Base-by-base conservation (phyloP, 768 basidiomycete species). In the Macrocybe gigantea region DNA sequence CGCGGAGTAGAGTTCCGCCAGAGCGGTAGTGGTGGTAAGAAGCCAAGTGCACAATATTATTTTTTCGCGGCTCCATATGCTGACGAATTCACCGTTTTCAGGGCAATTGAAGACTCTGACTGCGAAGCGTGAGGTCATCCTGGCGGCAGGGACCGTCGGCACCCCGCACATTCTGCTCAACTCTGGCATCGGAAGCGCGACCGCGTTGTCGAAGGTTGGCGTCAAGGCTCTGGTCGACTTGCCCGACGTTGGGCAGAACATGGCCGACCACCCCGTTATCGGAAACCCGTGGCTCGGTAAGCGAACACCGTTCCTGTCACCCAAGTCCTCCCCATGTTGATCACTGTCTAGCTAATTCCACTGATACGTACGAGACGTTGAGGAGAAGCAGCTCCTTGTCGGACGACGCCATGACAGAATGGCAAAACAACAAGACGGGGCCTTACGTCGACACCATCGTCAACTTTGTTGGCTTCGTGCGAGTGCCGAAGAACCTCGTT, bases 381-480 rank as follows among this genome's bases (percentile, higher is more conserved):
- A 29, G 22, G 41, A 41, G 41, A 31, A 12, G 31, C 29, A 8
- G 47, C 37, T 15, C 0, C 41, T n/a, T 12, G 40, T 13, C n/a
- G 15, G 41, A 11, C 15, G 41, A 41, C 22, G 41, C 38, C 29
- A 22, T 48, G 33, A n/a, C 40, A 32, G 38, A 48, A 14, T 65
- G 62, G 62, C 34, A 56, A 12, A 31, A 31, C 11, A 62, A 41
- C 14, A 46, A 53, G 7, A 60, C 58, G 1, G 63, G 62, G 5
- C 59, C 60, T 8, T 37, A 59, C 30, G 55, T 56, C 2, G 53
- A 53, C 15, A 41, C 50, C 9, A 51, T 51, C 1, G 49, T 58
- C n/a, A 58, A 60, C 33, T 60, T 61, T 6, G 48, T 64, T 31
- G 48, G 50, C 2, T 66, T 53, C 51, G 38, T 56, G 10, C 53